A percentile compares a stretch with the other conserved stretches of the same genome.
These are phyloP conservation scores for Breynia disticha DNA, from an alignment of 441 rosid species.

Conservation along the genomic window DNA sequence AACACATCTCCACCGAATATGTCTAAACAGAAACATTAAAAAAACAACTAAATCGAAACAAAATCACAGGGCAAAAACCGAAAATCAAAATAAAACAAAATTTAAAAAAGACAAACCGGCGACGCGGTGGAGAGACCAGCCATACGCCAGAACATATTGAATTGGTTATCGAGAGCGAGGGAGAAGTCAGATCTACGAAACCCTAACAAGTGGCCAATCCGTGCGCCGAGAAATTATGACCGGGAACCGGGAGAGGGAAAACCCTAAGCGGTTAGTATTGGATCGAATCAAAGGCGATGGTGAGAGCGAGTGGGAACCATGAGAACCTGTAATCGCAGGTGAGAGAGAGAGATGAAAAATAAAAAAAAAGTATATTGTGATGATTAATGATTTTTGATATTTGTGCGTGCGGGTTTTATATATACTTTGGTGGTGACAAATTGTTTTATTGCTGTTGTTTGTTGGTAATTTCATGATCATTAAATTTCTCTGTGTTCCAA, in stretches of 20 bases:
- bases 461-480: too few relatives aligned
- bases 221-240: not conserved
- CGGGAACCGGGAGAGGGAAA: too few relatives aligned
- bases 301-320: not conserved
- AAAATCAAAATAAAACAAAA: not conserved
- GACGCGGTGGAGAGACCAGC: slow-evolving; percentile 86
- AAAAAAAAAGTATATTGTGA: too few relatives aligned
- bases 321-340: too few relatives aligned
- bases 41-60: not conserved
- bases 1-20: too few relatives aligned
- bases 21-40: too few relatives aligned
- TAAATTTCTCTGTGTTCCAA: too few relatives aligned
- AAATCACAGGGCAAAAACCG: not conserved
- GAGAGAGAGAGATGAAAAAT: too few relatives aligned
- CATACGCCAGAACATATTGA: slow-evolving; percentile 94
- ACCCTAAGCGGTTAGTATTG: not conserved
- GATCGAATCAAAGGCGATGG: slow-evolving; percentile 2
- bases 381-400: too few relatives aligned
- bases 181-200: slow-evolving; percentile 39
- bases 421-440: too few relatives aligned
- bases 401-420: too few relatives aligned
- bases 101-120: slow-evolving; percentile 44
- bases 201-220: slow-evolving; percentile 11
- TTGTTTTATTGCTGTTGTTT: too few relatives aligned
- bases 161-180: slow-evolving; percentile 2